A percentile compares a stretch with the other conserved stretches of the same genome.
These are phyloP conservation scores for Bacidia gigantensis DNA, from an alignment of 495 filamentous ascomycete genomes.

Conservation along the genomic window DNA sequence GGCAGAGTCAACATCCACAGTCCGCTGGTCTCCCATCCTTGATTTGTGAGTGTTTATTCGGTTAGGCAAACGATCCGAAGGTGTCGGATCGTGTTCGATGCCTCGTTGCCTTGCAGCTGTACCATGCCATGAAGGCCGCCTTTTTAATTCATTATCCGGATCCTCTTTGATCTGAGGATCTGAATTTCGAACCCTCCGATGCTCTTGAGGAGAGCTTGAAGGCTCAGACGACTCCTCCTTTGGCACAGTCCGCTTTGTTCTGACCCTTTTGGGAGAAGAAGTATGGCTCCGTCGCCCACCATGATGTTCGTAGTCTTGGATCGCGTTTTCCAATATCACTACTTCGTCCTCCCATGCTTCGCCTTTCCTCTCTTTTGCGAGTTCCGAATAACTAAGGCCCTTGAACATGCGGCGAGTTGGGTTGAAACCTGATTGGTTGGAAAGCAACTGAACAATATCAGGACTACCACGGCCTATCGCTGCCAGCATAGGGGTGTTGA, in stretches of 20 bases:
- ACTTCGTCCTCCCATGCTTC: conserved; percentile 84
- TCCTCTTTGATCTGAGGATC: conserved; percentile 18
- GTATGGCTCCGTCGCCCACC: conserved; percentile 28
- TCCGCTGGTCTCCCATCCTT: conserved; percentile 2
- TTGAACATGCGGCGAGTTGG: conserved; percentile 52
- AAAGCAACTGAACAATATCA: conserved; percentile 63
- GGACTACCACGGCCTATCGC: conserved; percentile 85
- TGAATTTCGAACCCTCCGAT: conserved; percentile 12
- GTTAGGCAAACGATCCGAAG: conserved; percentile 40
- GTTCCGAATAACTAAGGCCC: conserved; percentile 68
- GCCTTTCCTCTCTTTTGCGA: conserved; percentile 67
- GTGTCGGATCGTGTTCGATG: conserved; percentile 33
- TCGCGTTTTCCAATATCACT: conserved; percentile 65
- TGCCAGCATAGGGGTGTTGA: conserved; percentile 83
- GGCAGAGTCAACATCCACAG: conserved; percentile 33
- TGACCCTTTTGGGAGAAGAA: conserved; percentile 44
- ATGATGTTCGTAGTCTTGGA: conserved; percentile 45
- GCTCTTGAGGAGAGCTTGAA: conserved; percentile 19
- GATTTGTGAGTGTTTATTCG: conserved; percentile 29
- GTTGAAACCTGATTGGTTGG: conserved; percentile 66
- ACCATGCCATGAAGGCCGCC: conserved; percentile 25
- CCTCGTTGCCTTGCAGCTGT: conserved; percentile 33
- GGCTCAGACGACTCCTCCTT: conserved; percentile 18
- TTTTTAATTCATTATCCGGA: conserved; percentile 30
- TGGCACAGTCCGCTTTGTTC: conserved; percentile 41